Percentiles rank a stretch among this genome's conserved stretches.
phyloP scores from a whole-genome alignment of 139 green algal species.

The Auxenochlorella protothecoides region DNA sequence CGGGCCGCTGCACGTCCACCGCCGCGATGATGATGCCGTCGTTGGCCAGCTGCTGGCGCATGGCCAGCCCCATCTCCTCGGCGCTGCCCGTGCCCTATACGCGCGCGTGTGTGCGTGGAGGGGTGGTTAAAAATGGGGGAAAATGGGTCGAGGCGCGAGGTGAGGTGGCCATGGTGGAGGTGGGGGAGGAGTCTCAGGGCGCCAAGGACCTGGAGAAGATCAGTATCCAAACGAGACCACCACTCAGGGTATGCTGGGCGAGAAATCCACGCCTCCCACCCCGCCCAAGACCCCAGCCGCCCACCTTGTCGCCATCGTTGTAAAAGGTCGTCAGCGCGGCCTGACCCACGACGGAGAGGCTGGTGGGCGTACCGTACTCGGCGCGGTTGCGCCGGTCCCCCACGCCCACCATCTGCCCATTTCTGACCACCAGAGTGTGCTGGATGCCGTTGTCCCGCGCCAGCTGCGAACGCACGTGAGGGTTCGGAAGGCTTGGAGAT shows the following conservation, averaged over 20 bases:
- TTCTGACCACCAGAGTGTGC: slow-evolving; percentile 83
- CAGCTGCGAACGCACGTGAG: slow-evolving; percentile 6
- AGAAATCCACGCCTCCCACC: too few relatives aligned
- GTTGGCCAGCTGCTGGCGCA: slow-evolving; percentile 68
- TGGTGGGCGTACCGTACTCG: slow-evolving; percentile 46
- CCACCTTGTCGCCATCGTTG: slow-evolving; percentile 86
- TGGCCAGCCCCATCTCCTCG: slow-evolving; percentile 78
- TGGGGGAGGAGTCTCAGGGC: too few relatives aligned
- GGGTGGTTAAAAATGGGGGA: too few relatives aligned
- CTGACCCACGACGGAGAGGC: slow-evolving; percentile 55
- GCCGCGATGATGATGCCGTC: slow-evolving; percentile 85
- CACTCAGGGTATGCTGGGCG: too few relatives aligned
- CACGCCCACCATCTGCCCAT: slow-evolving; percentile 94
- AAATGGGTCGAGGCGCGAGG: too few relatives aligned
- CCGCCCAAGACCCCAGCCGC: background rate
- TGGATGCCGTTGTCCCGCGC: slow-evolving; percentile 31
- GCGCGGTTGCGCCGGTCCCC: slow-evolving; percentile 48
- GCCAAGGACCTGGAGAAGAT: too few relatives aligned
- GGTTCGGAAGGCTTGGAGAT: too few relatives aligned
- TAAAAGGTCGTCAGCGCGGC: slow-evolving; percentile 69
- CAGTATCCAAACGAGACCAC: too few relatives aligned
- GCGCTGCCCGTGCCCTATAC: slow-evolving; percentile 55
- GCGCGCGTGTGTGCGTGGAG: too few relatives aligned
- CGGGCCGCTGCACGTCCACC: slow-evolving; percentile 55
- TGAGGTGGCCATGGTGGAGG: too few relatives aligned